phyloP scores from a whole-genome alignment of 805 yeast genomes.

The Jamesozyma spencerorum region DNA sequence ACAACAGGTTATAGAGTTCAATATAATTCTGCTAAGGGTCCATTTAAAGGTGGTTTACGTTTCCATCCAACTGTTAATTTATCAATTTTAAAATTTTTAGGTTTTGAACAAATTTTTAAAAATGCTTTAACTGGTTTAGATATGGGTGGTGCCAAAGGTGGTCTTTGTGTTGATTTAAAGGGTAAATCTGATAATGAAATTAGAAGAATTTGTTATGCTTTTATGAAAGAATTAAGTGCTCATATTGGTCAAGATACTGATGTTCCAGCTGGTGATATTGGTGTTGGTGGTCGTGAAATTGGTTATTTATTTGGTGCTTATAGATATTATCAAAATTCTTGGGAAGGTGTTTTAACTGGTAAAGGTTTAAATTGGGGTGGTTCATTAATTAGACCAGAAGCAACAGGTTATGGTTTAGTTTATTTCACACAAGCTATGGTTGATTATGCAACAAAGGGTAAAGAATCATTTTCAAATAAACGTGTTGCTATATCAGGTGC shows the following conservation, averaged over 20 bases:
- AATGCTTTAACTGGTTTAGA: conserved; percentile 93
- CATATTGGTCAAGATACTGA: conserved; percentile 96
- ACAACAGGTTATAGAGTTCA: conserved; percentile 98
- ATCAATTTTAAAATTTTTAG: conserved; percentile 90
- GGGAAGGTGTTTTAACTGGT: conserved; percentile 97
- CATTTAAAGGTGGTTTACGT: conserved; percentile 98
- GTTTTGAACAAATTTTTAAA: conserved; percentile 97
- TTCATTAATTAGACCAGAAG: conserved; percentile 97
- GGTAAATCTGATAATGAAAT: conserved; percentile 88
- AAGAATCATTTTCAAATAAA: conserved; percentile 86
- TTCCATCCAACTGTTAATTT: conserved; percentile 96
- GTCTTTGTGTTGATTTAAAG: conserved; percentile 96
- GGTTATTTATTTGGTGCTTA: conserved; percentile 96
- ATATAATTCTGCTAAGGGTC: conserved; percentile 96
- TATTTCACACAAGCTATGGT: conserved; percentile 98
- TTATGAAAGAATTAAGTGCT: conserved; percentile 91
- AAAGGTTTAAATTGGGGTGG: conserved; percentile 99
- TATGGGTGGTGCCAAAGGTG: conserved; percentile 99
- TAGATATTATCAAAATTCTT: conserved; percentile 81
- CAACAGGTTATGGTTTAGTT: conserved; percentile 96
- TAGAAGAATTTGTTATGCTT: conserved; percentile 91
- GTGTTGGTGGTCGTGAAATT: conserved; percentile 91
- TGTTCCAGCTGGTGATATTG: conserved; percentile 99
- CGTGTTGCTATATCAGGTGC: conserved; percentile 95
- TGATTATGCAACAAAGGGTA: conserved; percentile 81